Percentiles rank a stretch among this genome's conserved stretches.
phyloP scores from a whole-genome alignment of 768 basidiomycete genomes.

The Favolaschia claudopus region DNA sequence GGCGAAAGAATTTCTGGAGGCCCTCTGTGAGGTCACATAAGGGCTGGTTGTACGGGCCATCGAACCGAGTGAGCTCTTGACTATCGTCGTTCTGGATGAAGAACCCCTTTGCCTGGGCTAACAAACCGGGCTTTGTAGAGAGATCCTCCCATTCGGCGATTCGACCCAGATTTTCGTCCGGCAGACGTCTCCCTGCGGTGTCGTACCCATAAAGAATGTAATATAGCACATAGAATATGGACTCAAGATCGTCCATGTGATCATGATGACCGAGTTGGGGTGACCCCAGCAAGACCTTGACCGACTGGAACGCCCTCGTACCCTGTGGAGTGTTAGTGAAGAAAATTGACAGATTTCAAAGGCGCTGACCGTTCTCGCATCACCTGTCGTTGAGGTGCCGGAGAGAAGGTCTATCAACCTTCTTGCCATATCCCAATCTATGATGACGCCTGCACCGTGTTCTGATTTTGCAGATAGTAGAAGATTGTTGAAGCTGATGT shows the following conservation, averaged over 20 bases:
- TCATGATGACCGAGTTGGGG: neutral
- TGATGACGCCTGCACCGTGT: neutral
- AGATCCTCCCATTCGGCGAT: too few species aligned
- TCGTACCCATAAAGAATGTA: neutral
- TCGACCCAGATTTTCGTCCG: too few species aligned
- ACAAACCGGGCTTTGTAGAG: too few species aligned
- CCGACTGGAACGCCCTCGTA: neutral
- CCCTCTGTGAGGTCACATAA: too few species aligned
- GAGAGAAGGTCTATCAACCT: neutral
- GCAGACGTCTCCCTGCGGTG: too few species aligned
- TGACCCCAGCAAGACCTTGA: neutral
- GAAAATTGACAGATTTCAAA: neutral
- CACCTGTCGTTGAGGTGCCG: neutral
- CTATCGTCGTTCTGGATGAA: too few species aligned
- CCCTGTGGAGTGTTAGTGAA: too few species aligned
- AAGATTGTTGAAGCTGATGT: constrained; percentile 36
- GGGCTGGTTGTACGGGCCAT: too few species aligned
- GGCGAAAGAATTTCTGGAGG: too few species aligned
- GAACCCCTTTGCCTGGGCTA: too few species aligned
- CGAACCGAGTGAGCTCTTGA: too few species aligned
- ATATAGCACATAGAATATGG: neutral
- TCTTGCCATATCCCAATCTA: constrained; percentile 11
- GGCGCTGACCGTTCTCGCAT: neutral
- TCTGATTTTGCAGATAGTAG: constrained; percentile 9
- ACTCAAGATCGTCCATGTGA: neutral